Conservation (phyloP, 2,329 filamentous ascomycete genomes). For the Colletotrichum trifolii region DNA sequence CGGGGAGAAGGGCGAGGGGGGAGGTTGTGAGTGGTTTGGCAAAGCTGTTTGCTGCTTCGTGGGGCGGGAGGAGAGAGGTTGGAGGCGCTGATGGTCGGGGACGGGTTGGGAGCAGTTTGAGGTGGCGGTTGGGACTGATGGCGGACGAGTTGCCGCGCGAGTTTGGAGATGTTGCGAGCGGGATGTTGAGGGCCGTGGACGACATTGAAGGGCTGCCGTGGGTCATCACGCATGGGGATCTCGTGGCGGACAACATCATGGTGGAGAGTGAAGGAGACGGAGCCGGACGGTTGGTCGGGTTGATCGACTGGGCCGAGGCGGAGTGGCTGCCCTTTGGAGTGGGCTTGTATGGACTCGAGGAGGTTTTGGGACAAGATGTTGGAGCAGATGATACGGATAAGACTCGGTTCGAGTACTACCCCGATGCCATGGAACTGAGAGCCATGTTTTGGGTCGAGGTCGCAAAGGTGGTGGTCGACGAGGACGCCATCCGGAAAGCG, state of each 20-base stretch:
- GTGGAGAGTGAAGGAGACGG: constrained; percentile 43
- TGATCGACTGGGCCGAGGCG: constrained; percentile 74
- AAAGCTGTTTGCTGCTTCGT: constrained; percentile 51
- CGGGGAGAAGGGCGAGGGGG: constrained; percentile 37
- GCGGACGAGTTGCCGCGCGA: constrained; percentile 47
- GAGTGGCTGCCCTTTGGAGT: constrained; percentile 70
- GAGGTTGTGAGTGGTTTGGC: constrained; percentile 55
- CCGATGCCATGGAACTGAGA: constrained; percentile 55
- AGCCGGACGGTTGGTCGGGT: constrained; percentile 58
- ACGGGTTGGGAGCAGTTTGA: constrained; percentile 54
- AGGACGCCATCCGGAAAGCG: constrained; percentile 47
- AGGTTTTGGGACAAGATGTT: constrained; percentile 63
- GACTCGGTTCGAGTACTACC: constrained; percentile 56
- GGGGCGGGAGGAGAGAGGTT: constrained; percentile 40
- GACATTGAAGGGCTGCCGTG: constrained; percentile 59
- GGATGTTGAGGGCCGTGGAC: constrained; percentile 43
- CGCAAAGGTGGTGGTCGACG: constrained; percentile 46
- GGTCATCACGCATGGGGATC: constrained; percentile 70
- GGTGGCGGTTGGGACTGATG: constrained; percentile 52
- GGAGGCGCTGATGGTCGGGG: constrained; percentile 39
- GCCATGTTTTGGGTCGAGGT: constrained; percentile 61
- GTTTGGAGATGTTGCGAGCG: constrained; percentile 41
- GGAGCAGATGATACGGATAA: neutral
- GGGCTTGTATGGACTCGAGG: constrained; percentile 70
- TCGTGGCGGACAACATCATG: constrained; percentile 68